Base-by-base conservation (phyloP, 768 basidiomycete species). In the Suillus subaureus region DNA sequence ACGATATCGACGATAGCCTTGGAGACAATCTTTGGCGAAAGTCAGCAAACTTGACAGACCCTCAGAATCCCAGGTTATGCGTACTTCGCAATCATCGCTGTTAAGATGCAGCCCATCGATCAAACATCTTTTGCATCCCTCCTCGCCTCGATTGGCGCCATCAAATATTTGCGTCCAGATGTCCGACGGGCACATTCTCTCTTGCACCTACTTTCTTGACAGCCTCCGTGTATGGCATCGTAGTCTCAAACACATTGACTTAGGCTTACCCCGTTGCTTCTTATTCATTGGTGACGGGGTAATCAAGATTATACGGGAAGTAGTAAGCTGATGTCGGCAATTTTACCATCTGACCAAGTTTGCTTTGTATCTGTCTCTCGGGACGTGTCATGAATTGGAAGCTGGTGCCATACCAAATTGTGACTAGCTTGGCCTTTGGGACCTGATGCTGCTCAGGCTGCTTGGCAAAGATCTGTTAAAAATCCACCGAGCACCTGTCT, bases 261-360 rank as follows among this genome's bases (percentile, higher is more conserved):
- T 18, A n/a, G n/a, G 28, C 15, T 31, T 37, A 51, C 79, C 83
- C 69, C 91, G 81, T 66, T 87, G 86, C 69, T 82, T 70, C 6
- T 86, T 87, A 70, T 90, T 91, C 62, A 94, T 83, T 3, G 95
- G 96, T 7, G 95, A 92, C 16, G 95, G 92, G 16, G 92, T 92
- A 65, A 96, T 86, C 64, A 97, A 81, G 61, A 97, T 79, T 70
- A 97, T 84, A 62, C 84, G 83, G 56, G 35, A 9, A 35, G 78
- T 91, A 85, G 71, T 84, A 84, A 23, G 80, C 73, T 5, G 92
- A 94, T 16, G 80, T 75, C 0, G 91, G 84, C 2, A 85, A 84
- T 57, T 80, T 85, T 52, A 95, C 81, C 73, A 89, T 80, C 43
- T 82, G 71, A 65, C 74, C 49, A 97, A 78, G 72, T 96, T 96